Evolutionary conservation across 768 basidiomycete genomes (phyloP).

Genomic region (Lactarius trivialis): DNA sequence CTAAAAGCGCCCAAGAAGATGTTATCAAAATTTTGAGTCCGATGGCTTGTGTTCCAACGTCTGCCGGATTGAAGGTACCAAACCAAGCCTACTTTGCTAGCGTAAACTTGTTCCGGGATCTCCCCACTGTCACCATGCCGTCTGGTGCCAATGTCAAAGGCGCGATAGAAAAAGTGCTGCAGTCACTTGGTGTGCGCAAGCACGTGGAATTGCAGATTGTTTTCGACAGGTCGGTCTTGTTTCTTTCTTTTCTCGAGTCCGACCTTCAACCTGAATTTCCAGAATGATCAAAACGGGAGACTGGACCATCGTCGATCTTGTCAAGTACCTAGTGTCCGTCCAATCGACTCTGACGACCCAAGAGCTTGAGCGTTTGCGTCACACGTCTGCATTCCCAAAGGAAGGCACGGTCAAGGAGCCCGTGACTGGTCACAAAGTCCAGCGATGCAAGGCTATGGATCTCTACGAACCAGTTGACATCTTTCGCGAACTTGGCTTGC

Average conservation of each 20-base stretch:
- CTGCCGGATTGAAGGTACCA: conserved; percentile 65
- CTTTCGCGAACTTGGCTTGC: conserved; percentile 67
- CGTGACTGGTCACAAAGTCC: conserved; percentile 30
- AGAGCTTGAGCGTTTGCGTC: conserved; percentile 49
- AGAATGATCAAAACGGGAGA: conserved; percentile 88
- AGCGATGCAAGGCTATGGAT: conserved; percentile 57
- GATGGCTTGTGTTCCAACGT: conserved; percentile 45
- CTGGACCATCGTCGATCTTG: conserved; percentile 81
- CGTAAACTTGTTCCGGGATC: conserved; percentile 83
- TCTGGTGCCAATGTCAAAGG: conserved; percentile 61
- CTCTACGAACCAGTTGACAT: conserved; percentile 80
- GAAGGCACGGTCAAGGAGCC: conserved; percentile 35
- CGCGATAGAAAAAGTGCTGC: conserved; percentile 60
- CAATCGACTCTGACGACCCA: conserved; percentile 50
- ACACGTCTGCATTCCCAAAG: conserved; percentile 70
- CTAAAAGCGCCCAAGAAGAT: conserved; percentile 38
- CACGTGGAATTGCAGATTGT: conserved; percentile 91
- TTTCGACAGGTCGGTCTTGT: conserved; percentile 62
- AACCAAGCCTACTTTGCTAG: conserved; percentile 76
- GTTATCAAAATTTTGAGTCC: conserved; percentile 38
- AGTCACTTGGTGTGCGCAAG: conserved; percentile 75
- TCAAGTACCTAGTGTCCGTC: conserved; percentile 83
- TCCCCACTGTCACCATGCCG: conserved; percentile 70
- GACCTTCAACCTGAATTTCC: neutral
- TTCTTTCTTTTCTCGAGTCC: neutral